Base-by-base conservation (phyloP, 1,284 basidiomycete species). In the Meripilus lineatus region DNA sequence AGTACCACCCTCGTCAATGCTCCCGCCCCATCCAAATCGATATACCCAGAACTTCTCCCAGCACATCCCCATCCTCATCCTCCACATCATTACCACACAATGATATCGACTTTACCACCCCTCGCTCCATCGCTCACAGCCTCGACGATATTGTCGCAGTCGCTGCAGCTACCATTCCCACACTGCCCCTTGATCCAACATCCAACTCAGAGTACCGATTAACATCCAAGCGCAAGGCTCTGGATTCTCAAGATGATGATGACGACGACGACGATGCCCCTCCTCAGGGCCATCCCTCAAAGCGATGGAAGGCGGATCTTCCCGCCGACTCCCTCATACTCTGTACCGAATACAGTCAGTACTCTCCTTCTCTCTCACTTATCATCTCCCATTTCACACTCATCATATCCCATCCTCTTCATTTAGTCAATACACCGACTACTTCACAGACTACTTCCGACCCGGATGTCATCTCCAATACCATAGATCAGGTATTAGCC, bases 21-120 rank as follows among this genome's bases (percentile, higher is more conserved):
- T 34, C 44, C 45, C 33, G 32, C 25, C 39, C 52, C 36, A 38
- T 51, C 30, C 54, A 60, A 41, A 32, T n/a, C n/a, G n/a, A n/a
- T n/a, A n/a, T n/a, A n/a, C n/a, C n/a, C n/a, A n/a, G n/a, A n/a
- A n/a, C n/a, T n/a, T n/a, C n/a, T n/a, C n/a, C n/a, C n/a, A n/a
- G n/a, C n/a, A n/a, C n/a, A n/a, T n/a, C n/a, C n/a, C n/a, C n/a
- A n/a, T n/a, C n/a, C n/a, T n/a, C n/a, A n/a, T n/a, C n/a, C n/a
- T n/a, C n/a, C n/a, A n/a, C n/a, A n/a, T n/a, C 15, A 15, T 10
- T 32, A 7, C 13, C 13, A 3, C 11, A 5, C 10, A 10, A 42
- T 30, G 15, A 10, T 25, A 18, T 30, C 13, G 47, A 47, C 32
- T 47, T 40, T 34, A 17, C 43, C 39, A 46, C 42, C 15, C 46